Evolutionary conservation across 768 basidiomycete species (phyloP).

Genomic region (Serpula lacrymans): DNA sequence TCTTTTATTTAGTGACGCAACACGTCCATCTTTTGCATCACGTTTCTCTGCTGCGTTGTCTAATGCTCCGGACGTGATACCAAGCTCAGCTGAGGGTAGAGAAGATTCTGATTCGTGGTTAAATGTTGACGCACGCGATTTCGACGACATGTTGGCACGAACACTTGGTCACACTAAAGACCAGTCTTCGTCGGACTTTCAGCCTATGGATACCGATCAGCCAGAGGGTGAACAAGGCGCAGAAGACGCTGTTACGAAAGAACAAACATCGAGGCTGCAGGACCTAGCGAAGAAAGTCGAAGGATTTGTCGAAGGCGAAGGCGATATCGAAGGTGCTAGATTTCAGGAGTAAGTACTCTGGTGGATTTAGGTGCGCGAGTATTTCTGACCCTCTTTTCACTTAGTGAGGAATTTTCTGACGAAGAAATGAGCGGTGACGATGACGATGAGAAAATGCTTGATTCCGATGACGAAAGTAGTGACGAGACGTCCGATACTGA

Average conservation of each 20-base stretch:
- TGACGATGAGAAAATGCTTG: conserved; percentile 40
- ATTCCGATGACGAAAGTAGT: conserved; percentile 42
- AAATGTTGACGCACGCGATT: conserved; percentile 68
- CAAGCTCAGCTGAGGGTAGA: conserved; percentile 23
- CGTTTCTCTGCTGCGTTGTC: conserved; percentile 65
- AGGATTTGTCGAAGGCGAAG: conserved; percentile 86
- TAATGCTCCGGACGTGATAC: conserved; percentile 29
- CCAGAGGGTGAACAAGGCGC: conserved; percentile 9
- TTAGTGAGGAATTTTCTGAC: conserved; percentile 68
- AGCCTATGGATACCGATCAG: conserved; percentile 51
- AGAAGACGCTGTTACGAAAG: conserved; percentile 48
- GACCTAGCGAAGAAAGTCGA: conserved; percentile 83
- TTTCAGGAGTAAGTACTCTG: conserved; percentile 91
- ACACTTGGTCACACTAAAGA: conserved; percentile 17
- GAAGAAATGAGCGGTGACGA: conserved; percentile 38
- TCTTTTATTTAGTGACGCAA: conserved; percentile 42
- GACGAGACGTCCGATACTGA: conserved; percentile 23
- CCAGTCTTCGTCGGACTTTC: conserved; percentile 12
- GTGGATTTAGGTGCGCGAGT: too few relatives aligned
- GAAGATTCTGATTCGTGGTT: conserved; percentile 88
- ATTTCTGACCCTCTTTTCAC: conserved; percentile 3
- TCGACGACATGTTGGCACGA: conserved; percentile 69
- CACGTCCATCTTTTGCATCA: conserved; percentile 72
- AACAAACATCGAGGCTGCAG: conserved; percentile 68
- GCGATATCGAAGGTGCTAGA: conserved; percentile 82